phyloP scores from a whole-genome alignment of 2,329 filamentous ascomycete species.

The Thelonectria blattea region DNA sequence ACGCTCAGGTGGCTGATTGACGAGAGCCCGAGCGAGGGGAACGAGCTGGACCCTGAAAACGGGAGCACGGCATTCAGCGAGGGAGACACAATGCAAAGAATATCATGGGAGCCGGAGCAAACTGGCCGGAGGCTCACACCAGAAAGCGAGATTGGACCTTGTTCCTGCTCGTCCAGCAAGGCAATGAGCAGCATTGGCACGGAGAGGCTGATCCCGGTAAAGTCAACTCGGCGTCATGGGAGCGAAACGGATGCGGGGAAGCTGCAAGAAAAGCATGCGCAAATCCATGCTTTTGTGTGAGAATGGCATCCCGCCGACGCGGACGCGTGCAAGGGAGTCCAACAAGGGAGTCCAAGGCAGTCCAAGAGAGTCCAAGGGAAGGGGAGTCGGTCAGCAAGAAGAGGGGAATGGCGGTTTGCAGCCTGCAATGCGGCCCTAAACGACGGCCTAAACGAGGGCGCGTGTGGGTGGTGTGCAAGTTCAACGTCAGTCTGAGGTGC shows the following conservation, averaged over 20 bases:
- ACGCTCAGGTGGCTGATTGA: constrained; percentile 2
- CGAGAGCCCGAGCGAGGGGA: background rate
- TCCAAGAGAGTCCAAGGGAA: background rate
- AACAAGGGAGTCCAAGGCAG: too few species aligned
- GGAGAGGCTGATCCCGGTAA: constrained; percentile 18
- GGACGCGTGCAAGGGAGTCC: too few species aligned
- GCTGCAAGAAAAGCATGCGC: constrained; percentile 27
- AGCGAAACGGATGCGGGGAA: constrained; percentile 20
- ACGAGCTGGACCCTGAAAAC: constrained; percentile 19
- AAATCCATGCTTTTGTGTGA: constrained; percentile 34
- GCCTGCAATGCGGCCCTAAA: constrained; percentile 5
- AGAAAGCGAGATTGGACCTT: background rate
- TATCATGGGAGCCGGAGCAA: constrained; percentile 32
- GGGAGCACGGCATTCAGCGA: background rate
- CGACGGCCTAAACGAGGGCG: background rate
- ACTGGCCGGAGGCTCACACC: constrained; percentile 26
- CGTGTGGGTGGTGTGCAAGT: background rate
- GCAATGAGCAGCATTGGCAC: constrained; percentile 1
- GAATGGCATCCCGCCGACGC: constrained; percentile 32
- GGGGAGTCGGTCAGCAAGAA: background rate
- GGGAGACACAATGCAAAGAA: background rate
- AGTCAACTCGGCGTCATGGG: constrained; percentile 29
- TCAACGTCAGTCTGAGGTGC: background rate
- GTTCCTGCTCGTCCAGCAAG: background rate
- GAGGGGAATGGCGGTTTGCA: constrained; percentile 1